A percentile compares a stretch with the other conserved stretches of the same genome.
Conservation (phyloP, 257 asterid genomes). For the Ilex asprella region DNA sequence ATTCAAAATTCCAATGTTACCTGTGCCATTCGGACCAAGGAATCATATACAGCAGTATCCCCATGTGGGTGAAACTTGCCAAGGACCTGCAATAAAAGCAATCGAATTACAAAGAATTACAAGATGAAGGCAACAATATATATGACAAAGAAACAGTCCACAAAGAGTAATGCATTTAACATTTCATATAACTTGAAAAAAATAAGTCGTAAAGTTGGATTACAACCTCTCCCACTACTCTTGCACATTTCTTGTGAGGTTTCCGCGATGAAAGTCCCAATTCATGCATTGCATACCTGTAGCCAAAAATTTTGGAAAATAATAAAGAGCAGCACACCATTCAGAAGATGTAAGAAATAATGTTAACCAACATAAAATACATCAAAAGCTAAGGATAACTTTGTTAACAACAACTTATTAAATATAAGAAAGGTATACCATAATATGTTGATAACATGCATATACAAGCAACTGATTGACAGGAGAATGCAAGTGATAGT, state of each 20-base stretch:
- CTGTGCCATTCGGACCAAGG: slow-evolving; percentile 99
- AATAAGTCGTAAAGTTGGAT: slow-evolving; percentile 8
- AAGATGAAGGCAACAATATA: slow-evolving; percentile 4
- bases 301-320: slow-evolving; percentile 5
- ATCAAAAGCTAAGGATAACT: neutral
- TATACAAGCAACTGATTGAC: no score
- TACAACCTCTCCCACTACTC: slow-evolving; percentile 98
- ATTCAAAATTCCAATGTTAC: slow-evolving; percentile 24
- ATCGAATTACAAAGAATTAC: slow-evolving; percentile 8
- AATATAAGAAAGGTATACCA: neutral
- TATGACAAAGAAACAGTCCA: neutral
- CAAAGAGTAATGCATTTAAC: slow-evolving; percentile 1
- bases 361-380: neutral
- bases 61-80: slow-evolving; percentile 99
- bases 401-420: neutral
- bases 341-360: neutral
- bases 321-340: neutral
- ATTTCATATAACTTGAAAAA: neutral
- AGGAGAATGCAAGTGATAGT: no score
- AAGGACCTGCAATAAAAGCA: slow-evolving; percentile 57
- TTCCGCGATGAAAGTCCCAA: slow-evolving; percentile 88
- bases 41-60: slow-evolving; percentile 89
- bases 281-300: slow-evolving; percentile 95
- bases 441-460: neutral
- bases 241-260: slow-evolving; percentile 93